Percentiles rank a stretch among this genome's conserved stretches.
Evolutionary conservation across 257 asterid species (phyloP).

Genomic region (Buddleja alternifolia): DNA sequence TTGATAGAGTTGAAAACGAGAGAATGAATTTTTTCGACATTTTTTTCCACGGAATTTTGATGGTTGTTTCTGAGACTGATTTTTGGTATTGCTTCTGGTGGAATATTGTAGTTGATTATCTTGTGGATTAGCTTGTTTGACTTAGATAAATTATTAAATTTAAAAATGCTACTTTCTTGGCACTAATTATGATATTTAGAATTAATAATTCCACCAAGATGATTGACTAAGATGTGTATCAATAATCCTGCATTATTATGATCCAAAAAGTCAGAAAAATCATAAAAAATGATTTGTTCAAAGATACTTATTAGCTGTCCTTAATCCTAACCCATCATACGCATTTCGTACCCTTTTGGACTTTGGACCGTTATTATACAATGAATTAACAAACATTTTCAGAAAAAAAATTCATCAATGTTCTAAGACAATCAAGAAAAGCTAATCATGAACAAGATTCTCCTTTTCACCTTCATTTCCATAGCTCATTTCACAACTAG

Average conservation of each 20-base stretch:
- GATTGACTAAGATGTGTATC: not conserved
- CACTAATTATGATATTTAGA: conserved; percentile 9
- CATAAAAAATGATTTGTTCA: not conserved
- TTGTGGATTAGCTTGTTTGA: conserved; percentile 18
- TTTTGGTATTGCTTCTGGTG: conserved; percentile 8
- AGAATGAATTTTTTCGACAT: conserved; percentile 27
- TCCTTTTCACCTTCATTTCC: conserved; percentile 25
- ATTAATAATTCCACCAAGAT: conserved; percentile 5
- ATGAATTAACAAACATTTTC: too few species aligned
- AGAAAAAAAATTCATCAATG: too few species aligned
- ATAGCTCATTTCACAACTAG: conserved; percentile 19
- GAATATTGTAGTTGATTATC: conserved; percentile 10
- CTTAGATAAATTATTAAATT: conserved; percentile 11
- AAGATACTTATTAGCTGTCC: too few species aligned
- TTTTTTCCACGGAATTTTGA: not conserved
- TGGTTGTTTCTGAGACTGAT: not conserved
- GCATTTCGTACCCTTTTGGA: conserved; percentile 16
- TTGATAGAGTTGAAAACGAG: conserved; percentile 4
- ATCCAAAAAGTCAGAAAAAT: not conserved
- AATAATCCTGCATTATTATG: not conserved
- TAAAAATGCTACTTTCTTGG: not conserved
- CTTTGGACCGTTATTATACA: too few species aligned
- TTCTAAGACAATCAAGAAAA: conserved; percentile 1
- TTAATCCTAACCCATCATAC: conserved; percentile 22
- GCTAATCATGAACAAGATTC: conserved; percentile 22